Evolutionary conservation across 768 basidiomycete species (phyloP).

Genomic region (Boletus rufocinnamomeus): DNA sequence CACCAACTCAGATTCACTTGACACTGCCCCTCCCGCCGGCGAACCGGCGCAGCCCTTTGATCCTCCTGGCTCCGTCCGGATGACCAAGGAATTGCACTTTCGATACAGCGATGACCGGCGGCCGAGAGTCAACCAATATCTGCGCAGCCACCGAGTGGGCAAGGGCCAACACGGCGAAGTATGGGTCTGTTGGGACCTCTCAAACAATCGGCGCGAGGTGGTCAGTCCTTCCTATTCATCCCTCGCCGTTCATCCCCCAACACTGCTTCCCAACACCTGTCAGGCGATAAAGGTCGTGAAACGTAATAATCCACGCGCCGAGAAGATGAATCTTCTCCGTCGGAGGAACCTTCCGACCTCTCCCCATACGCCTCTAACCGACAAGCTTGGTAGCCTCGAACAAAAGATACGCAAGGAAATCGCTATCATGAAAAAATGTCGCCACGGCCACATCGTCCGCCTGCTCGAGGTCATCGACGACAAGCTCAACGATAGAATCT

Average conservation of each 20-base stretch:
- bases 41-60: conserved; percentile 37
- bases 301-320: conserved; percentile 70
- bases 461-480: conserved; percentile 96
- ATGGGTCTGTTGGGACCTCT: conserved; percentile 64
- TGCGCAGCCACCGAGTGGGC: conserved; percentile 74
- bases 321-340: conserved; percentile 58
- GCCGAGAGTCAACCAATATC: conserved; percentile 82
- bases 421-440: conserved; percentile 97
- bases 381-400: conserved; percentile 71
- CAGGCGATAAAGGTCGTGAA: conserved; percentile 82
- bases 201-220: conserved; percentile 48
- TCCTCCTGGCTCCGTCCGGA: conserved; percentile 49
- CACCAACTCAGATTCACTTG: conserved; percentile 27
- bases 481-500: conserved; percentile 81
- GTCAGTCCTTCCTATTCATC: conserved; percentile 34
- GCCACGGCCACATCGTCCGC: conserved; percentile 86
- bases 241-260: conserved; percentile 6
- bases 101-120: conserved; percentile 43
- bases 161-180: conserved; percentile 92
- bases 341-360: conserved; percentile 46
- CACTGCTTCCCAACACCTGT: conserved; percentile 8
- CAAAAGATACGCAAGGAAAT: conserved; percentile 90
- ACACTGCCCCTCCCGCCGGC: conserved; percentile 38
- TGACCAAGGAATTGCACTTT: conserved; percentile 47
- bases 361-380: conserved; percentile 57